Base-by-base conservation (phyloP, 768 basidiomycete species). In the Boletus rufocinnamomeus region DNA sequence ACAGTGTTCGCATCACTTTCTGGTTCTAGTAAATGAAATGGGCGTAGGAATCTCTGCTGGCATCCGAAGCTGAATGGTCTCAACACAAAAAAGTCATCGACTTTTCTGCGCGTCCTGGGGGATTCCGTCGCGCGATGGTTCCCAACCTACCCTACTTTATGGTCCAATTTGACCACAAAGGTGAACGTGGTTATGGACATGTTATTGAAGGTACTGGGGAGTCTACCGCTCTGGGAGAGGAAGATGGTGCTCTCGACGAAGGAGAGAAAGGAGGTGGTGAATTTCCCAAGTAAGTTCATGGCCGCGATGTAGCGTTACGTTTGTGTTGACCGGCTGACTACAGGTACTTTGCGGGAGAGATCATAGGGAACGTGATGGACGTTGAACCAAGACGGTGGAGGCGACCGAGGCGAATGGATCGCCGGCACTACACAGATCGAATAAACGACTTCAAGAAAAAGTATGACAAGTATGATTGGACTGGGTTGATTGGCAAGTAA, bases 161-260 rank as follows among this genome's bases (percentile, higher is more conserved):
- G 93, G 91, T 98, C 8, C 95, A 96, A 66, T 99, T 96, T 73
- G 97, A 99, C 74, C 82, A 98, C 74, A 98, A 95, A 67, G 95
- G 97, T 27, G 95, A 98, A 74, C 94, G 93, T 68, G 97, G 97
- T 2, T 99, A 94, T 69, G 97, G 97, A 0, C 97, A 99, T 74
- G 92, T 99, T 61, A 97, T 99, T 60, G 97, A 99, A 72, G 97
- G 97, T 1, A 83, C 85, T 0, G 84, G 81, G 27, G 87, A 91
- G 38, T 82, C 81, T 3, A 77, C 81, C 0, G 83, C 76, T 11
- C 77, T 80, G 19, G 88, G 85, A 32, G 84, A 87, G 17, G 85
- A 87, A 59, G 82, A 81, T 28, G 82, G 80, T 44, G 86, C 82
- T 25, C 72, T 89, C 34, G 89, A 91, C 61, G 94, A 94, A 69